Base-by-base conservation (phyloP, 2,329 filamentous ascomycete genomes). In the Zymoseptoria passerinii region DNA sequence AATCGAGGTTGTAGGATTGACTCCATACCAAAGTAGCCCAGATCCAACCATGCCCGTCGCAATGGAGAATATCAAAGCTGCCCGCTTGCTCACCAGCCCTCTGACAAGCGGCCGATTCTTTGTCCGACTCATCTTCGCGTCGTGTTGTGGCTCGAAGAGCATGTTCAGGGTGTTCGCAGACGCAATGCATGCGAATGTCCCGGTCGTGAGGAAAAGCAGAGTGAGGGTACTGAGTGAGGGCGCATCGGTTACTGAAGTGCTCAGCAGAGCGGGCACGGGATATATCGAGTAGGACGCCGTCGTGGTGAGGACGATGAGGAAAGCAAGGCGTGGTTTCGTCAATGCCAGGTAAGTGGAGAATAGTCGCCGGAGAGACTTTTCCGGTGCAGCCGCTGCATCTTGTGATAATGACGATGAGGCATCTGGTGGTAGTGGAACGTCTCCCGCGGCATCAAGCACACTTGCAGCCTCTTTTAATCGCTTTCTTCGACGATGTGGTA, bases 111-210 rank as follows among this genome's bases (percentile, higher is more conserved):
- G 94, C 4, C 94, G 78, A 67, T 96, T 96, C 28, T 90, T 83
- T 1, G 94, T 99, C n/a, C 94, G 85, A 40, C 83, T 86, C 94
- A 99, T 99, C 68, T 88, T 85, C 51, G 91, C 90, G 73, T 99
- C 94, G 70, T 92, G 92, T 60, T 86, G 81, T 8, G 86, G 89
- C 75, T 99, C 94, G 75, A 96, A 91, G 59, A 96, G 84, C 94
- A 99, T 99, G 75, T 99, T 99, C 65, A 97, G 80, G 1, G 94
- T 84, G 72, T 99, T 99, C 50, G 94, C 94, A 59, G 88, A 90
- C 50, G 92, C 90, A n/a, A 85, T 89, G 72, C 90, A 94, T 19
- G 96, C 81, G 4, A 92, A 85, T 0, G 94, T 97, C 60, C 94
- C 68, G 3, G 84, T 84, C 0, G 92, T 96, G 54, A 99, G 84